Evolutionary conservation across 2,329 filamentous ascomycete genomes (phyloP), one percentile per base, ranked within the genome.

Genomic region (Beauveria australis): DNA sequence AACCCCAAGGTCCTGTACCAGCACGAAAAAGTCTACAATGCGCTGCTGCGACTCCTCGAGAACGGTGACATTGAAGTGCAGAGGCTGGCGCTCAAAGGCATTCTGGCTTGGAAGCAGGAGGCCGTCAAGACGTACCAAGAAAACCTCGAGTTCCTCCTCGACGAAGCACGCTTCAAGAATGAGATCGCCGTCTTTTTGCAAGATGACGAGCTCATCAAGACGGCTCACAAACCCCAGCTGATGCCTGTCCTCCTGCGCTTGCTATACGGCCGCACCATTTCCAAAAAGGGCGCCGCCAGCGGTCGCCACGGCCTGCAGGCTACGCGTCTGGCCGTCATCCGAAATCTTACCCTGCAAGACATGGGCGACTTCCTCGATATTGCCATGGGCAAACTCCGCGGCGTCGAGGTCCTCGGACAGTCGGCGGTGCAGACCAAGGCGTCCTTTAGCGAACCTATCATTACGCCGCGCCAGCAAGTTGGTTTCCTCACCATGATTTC

Each of bases 31-130:
- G 92, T 96, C 0, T 89, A 92, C 67, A 75, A 83, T 8, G 86
- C 90, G 18, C 78, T 97, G 26, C 77, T 97, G 19, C 79, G 82
- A 37, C 80, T 97, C 24, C 79, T 97, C 65, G 84, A 87, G 48
- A 96, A 97, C 70, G 94, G 94, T 67, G 94, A 99, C 69, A 81
- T 87, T 3, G 93, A 97, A 66, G 84, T 96, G 18, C 94, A 99
- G 72, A 93, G 89, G 66, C 84, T 88, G 51, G 87, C 92, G 0
- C 79, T 99, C 41, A 92, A 92, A 71, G 89, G 89, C 9, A 83
- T 99, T 8, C 79, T 97, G 57, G 85, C 91, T 0, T 99, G 94
- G 93, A 97, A 96, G 72, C 84, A 89, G 61, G 81, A 87, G 2
- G 85, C 82, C 9, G 79, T 99, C 54, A 82, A 81, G 62, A 81